These are phyloP conservation scores for Porphyrellus cyaneotinctus DNA, from an alignment of 768 basidiomycete species.

Conservation along the genomic window DNA sequence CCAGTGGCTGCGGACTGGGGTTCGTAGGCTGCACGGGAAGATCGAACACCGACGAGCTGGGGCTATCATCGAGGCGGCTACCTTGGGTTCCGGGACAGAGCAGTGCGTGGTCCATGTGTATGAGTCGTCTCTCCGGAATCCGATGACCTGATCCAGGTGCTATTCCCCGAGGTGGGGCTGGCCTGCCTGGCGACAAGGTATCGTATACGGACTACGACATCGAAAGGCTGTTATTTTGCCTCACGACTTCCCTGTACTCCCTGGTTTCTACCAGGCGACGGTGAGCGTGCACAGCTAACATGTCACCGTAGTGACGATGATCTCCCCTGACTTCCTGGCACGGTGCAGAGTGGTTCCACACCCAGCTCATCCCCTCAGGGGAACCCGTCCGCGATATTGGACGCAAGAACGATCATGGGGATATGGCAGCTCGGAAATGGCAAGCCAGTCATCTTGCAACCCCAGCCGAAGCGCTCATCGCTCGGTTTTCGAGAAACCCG, in stretches of 20 bases:
- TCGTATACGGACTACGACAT: too few relatives aligned
- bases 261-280: slow-evolving; percentile 52
- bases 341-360: slow-evolving; percentile 64
- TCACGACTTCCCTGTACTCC: slow-evolving; percentile 49
- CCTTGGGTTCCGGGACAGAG: slow-evolving; percentile 9
- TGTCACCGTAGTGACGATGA: slow-evolving; percentile 41
- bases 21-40: slow-evolving; percentile 47
- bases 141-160: not conserved
- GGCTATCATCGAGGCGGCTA: slow-evolving; percentile 39
- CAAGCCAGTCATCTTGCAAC: slow-evolving; percentile 26
- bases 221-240: slow-evolving; percentile 12
- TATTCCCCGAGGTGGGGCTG: too few relatives aligned
- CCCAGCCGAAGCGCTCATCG: not conserved
- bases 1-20: slow-evolving; percentile 18
- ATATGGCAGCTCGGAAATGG: slow-evolving; percentile 69
- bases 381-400: slow-evolving; percentile 30
- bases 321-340: slow-evolving; percentile 43
- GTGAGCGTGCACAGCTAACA: slow-evolving; percentile 13
- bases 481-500: slow-evolving; percentile 55
- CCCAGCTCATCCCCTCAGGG: slow-evolving; percentile 55
- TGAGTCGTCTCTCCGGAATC: not conserved
- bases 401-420: slow-evolving; percentile 53
- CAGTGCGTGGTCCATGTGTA: slow-evolving; percentile 14
- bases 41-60: slow-evolving; percentile 73
- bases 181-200: too few relatives aligned